These are phyloP conservation scores for Ophiostoma sp. DNA, from an alignment of 2,329 filamentous ascomycete genomes.

Conservation along the genomic window DNA sequence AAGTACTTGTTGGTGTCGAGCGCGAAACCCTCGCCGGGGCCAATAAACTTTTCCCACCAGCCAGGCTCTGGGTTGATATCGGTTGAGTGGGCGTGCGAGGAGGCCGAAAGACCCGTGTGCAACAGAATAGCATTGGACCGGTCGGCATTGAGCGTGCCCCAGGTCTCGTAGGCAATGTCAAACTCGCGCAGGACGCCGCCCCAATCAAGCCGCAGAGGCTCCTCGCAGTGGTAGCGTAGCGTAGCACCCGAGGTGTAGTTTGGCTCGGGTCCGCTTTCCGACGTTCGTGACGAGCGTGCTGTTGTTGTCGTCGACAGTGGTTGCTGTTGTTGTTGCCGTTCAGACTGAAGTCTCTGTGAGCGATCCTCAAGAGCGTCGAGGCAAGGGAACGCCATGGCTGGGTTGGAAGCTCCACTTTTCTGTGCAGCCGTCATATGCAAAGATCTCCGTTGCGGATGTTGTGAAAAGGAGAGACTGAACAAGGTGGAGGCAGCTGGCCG, in stretches of 20 bases:
- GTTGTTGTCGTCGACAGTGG: not conserved
- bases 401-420: slow-evolving; percentile 64
- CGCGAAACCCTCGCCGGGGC: slow-evolving; percentile 65
- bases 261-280: slow-evolving; percentile 81
- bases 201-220: slow-evolving; percentile 86
- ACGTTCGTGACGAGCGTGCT: slow-evolving; percentile 10
- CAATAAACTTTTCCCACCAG: slow-evolving; percentile 99
- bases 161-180: slow-evolving; percentile 88
- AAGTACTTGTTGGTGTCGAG: slow-evolving; percentile 91
- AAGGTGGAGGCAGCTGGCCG: not conserved
- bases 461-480: not conserved
- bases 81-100: slow-evolving; percentile 95
- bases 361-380: slow-evolving; percentile 80
- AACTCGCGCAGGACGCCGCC: slow-evolving; percentile 89
- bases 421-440: slow-evolving; percentile 33
- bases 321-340: slow-evolving; percentile 73
- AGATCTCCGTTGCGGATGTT: not conserved
- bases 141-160: slow-evolving; percentile 78
- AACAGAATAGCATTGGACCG: slow-evolving; percentile 87
- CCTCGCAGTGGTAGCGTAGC: slow-evolving; percentile 69
- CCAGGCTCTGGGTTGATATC: slow-evolving; percentile 79
- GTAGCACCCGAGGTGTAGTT: slow-evolving; percentile 92
- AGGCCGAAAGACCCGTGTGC: slow-evolving; percentile 94
- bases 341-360: slow-evolving; percentile 45
- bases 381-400: slow-evolving; percentile 85